Percentiles rank a stretch among this genome's conserved stretches.
Conservation (phyloP, 1,139 yeast genomes). For the Geotrichum klebahnii region DNA sequence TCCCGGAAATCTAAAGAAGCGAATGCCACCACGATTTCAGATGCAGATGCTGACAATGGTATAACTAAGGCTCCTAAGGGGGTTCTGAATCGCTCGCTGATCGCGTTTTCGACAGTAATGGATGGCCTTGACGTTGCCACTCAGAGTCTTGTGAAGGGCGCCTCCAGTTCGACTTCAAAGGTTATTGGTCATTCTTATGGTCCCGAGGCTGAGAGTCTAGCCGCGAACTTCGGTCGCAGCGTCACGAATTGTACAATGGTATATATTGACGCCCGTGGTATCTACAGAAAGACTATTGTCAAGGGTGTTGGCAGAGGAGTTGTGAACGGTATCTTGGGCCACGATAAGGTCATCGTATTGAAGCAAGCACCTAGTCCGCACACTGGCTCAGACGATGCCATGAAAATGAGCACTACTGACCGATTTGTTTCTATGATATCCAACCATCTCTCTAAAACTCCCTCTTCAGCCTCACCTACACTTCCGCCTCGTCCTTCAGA, state of each 20-base stretch:
- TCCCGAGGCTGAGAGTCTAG: conserved; percentile 16
- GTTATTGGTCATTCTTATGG: conserved; percentile 22
- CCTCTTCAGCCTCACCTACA: neutral
- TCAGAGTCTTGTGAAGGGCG: conserved; percentile 9
- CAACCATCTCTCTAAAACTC: neutral
- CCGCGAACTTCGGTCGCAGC: conserved; percentile 16
- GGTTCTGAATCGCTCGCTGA: conserved; percentile 15
- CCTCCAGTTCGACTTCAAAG: conserved; percentile 13
- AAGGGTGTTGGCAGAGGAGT: conserved; percentile 19
- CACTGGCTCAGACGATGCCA: conserved; percentile 1
- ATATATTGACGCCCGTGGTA: conserved; percentile 20
- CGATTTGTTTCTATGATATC: neutral
- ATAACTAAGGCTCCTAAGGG: neutral
- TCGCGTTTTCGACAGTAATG: conserved; percentile 22
- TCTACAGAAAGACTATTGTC: conserved; percentile 20
- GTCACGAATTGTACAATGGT: conserved; percentile 17
- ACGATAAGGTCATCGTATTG: conserved; percentile 5
- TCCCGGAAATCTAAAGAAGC: neutral
- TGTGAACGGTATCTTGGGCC: conserved; percentile 4
- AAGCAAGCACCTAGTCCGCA: neutral
- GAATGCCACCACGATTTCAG: neutral
- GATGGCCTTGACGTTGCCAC: conserved; percentile 21
- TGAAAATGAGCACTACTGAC: neutral
- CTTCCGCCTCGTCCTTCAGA: neutral
- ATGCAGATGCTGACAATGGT: neutral